Evolutionary conservation across 2,329 filamentous ascomycete genomes (phyloP).

Genomic region (Curvularia lunata): DNA sequence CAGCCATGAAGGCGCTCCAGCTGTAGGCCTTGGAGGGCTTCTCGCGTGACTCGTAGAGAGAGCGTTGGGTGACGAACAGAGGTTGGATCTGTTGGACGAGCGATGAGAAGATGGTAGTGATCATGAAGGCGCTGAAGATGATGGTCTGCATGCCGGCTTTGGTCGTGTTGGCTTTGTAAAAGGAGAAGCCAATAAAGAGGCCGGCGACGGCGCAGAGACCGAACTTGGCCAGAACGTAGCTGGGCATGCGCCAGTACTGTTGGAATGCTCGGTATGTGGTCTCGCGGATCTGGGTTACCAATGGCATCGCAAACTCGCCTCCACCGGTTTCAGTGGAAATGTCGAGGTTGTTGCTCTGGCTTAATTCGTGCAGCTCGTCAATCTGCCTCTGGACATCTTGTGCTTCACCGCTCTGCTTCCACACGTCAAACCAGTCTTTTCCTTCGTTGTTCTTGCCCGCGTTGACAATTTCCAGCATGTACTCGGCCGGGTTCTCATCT

Average conservation of each 20-base stretch:
- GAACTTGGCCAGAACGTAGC: slow-evolving; percentile 50
- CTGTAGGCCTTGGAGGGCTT: slow-evolving; percentile 73
- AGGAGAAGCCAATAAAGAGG: slow-evolving; percentile 51
- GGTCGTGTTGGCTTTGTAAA: slow-evolving; percentile 48
- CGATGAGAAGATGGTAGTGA: slow-evolving; percentile 52
- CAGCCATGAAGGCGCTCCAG: slow-evolving; percentile 74
- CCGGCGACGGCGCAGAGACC: slow-evolving; percentile 34
- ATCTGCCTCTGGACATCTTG: slow-evolving; percentile 46
- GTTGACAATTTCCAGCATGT: slow-evolving; percentile 66
- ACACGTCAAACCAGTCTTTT: slow-evolving; percentile 52
- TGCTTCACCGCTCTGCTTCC: slow-evolving; percentile 39
- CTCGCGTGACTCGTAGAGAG: slow-evolving; percentile 66
- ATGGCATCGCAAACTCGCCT: slow-evolving; percentile 54
- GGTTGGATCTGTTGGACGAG: slow-evolving; percentile 66
- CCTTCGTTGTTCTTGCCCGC: slow-evolving; percentile 40
- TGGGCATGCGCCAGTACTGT: slow-evolving; percentile 56
- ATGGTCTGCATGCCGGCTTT: slow-evolving; percentile 55
- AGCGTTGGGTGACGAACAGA: slow-evolving; percentile 63
- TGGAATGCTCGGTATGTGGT: slow-evolving; percentile 54
- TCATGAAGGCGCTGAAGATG: slow-evolving; percentile 60
- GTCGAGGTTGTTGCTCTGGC: slow-evolving; percentile 33
- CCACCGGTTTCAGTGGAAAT: slow-evolving; percentile 44
- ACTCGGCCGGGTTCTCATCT: slow-evolving; percentile 76
- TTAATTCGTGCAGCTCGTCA: slow-evolving; percentile 49
- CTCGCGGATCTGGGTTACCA: slow-evolving; percentile 41